A percentile compares a stretch with the other conserved stretches of the same genome.
Evolutionary conservation across 805 yeast genomes (phyloP).

Genomic region (Huiozyma sinensis): DNA sequence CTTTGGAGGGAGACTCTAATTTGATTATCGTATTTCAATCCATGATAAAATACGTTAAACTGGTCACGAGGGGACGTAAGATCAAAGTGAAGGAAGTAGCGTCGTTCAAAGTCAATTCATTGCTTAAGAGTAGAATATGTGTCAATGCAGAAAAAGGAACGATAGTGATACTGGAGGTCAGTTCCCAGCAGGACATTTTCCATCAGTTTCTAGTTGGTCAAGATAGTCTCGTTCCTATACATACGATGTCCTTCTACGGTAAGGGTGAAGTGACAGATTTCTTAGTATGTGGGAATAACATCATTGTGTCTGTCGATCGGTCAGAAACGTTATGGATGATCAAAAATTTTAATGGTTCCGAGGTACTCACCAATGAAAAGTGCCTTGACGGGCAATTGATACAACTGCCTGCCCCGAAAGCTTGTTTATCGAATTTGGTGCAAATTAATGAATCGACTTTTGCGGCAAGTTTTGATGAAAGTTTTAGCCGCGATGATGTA

Average conservation of each 20-base stretch:
- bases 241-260: conserved; percentile 5
- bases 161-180: conserved; percentile 5
- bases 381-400: background rate
- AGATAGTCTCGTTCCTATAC: conserved; percentile 1
- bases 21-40: conserved; percentile 9
- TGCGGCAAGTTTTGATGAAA: background rate
- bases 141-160: conserved; percentile 4
- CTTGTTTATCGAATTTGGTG: background rate
- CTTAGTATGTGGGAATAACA: conserved; percentile 8
- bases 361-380: background rate
- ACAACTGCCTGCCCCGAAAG: background rate
- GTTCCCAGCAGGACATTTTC: background rate
- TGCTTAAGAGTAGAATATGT: conserved; percentile 2
- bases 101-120: conserved; percentile 2
- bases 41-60: conserved; percentile 9
- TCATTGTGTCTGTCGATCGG: conserved; percentile 3
- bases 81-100: conserved; percentile 5
- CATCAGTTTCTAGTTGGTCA: background rate
- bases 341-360: background rate
- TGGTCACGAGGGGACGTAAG: conserved; percentile 11
- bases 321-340: background rate
- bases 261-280: conserved; percentile 8
- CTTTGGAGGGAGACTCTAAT: background rate
- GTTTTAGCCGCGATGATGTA: background rate
- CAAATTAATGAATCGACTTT: background rate